These are phyloP conservation scores for Xylaria flabelliformis DNA, from an alignment of 495 filamentous ascomycete genomes.

Conservation along the genomic window DNA sequence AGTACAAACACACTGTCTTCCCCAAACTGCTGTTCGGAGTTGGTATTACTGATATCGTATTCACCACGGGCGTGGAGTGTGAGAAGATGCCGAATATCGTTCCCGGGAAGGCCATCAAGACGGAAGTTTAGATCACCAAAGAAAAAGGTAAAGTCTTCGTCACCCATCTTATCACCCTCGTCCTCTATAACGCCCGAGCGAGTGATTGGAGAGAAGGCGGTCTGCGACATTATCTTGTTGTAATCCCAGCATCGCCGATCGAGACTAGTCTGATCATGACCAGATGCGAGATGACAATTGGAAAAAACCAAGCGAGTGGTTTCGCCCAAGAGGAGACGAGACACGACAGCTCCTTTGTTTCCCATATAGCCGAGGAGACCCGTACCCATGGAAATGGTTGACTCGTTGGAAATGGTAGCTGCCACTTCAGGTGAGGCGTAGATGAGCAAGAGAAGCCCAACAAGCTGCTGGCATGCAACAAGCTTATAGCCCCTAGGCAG, in stretches of 20 bases:
- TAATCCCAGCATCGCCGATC: constrained; percentile 93
- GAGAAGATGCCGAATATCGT: constrained; percentile 86
- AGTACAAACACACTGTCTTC: constrained; percentile 53
- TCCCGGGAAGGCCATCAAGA: constrained; percentile 83
- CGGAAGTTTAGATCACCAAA: constrained; percentile 97
- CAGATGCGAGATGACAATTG: constrained; percentile 89
- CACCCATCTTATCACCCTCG: constrained; percentile 73
- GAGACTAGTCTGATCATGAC: constrained; percentile 74
- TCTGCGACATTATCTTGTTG: constrained; percentile 72
- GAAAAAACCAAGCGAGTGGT: constrained; percentile 87
- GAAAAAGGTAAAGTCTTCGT: constrained; percentile 94
- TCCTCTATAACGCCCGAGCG: constrained; percentile 61
- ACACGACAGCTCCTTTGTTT: constrained; percentile 90
- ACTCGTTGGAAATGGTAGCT: constrained; percentile 75
- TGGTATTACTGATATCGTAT: constrained; percentile 63
- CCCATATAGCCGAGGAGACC: constrained; percentile 81
- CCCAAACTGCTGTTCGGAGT: constrained; percentile 43
- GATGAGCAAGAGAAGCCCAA: constrained; percentile 83
- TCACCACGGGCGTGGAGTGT: constrained; percentile 81
- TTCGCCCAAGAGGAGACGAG: constrained; percentile 85
- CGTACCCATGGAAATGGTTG: constrained; percentile 80
- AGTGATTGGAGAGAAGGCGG: constrained; percentile 74
- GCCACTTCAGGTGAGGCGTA: constrained; percentile 80
- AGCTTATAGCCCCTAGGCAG: constrained; percentile 78
- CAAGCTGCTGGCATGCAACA: constrained; percentile 81